Conservation (phyloP, 2,329 filamentous ascomycete genomes). For the Rhytidhysteron rufulum region DNA sequence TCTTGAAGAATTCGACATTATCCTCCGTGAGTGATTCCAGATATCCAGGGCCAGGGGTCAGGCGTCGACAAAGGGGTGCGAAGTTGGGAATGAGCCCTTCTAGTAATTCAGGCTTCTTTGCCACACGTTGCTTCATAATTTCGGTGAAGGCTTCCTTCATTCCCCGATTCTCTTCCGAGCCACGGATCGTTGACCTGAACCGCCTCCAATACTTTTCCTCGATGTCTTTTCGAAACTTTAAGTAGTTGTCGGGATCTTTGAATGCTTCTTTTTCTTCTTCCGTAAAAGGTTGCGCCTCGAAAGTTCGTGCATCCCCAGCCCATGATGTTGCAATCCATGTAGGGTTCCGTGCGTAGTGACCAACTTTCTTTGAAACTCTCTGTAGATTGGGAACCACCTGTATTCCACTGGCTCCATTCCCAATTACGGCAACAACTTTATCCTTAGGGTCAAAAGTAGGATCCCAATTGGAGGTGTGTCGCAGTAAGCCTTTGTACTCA, state of each 20-base stretch:
- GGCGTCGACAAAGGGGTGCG: slow-evolving; percentile 26
- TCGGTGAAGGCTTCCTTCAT: slow-evolving; percentile 28
- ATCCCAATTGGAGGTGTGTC: slow-evolving; percentile 62
- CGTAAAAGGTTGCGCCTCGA: slow-evolving; percentile 41
- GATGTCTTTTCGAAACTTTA: slow-evolving; percentile 42
- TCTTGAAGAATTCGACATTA: slow-evolving; percentile 39
- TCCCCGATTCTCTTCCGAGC: slow-evolving; percentile 30
- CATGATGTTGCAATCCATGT: slow-evolving; percentile 56
- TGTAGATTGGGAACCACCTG: slow-evolving; percentile 61
- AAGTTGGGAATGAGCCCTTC: slow-evolving; percentile 42
- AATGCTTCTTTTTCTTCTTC: slow-evolving; percentile 55
- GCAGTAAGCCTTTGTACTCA: slow-evolving; percentile 52
- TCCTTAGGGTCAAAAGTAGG: slow-evolving; percentile 49
- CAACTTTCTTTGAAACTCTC: slow-evolving; percentile 45
- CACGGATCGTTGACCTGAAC: slow-evolving; percentile 36
- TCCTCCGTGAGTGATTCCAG: slow-evolving; percentile 39
- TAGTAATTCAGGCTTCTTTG: slow-evolving; percentile 38
- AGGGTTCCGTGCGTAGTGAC: slow-evolving; percentile 57
- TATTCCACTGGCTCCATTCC: slow-evolving; percentile 61
- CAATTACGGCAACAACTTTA: slow-evolving; percentile 60
- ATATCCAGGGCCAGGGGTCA: slow-evolving; percentile 35
- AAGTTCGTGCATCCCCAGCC: slow-evolving; percentile 41
- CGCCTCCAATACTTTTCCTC: slow-evolving; percentile 58
- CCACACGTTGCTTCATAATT: slow-evolving; percentile 35
- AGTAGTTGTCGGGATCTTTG: slow-evolving; percentile 58